Conservation (phyloP, 257 asterid genomes). For the Nyctanthes arbortristis region DNA sequence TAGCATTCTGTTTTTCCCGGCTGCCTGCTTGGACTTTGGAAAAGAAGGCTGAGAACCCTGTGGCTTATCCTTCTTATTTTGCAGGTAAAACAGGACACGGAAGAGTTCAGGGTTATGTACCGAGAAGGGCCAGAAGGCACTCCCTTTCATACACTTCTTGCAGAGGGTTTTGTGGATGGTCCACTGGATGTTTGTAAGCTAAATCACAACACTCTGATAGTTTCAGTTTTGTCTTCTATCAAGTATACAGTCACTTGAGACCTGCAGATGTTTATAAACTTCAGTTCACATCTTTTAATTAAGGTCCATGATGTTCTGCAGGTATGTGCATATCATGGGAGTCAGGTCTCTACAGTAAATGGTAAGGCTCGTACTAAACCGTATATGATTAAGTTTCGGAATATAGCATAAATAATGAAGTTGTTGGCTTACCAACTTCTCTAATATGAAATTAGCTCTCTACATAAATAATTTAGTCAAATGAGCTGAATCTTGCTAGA, state of each 20-base stretch:
- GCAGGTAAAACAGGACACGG: slow-evolving; percentile 84
- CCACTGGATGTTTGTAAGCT: slow-evolving; percentile 91
- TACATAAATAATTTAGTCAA: not conserved
- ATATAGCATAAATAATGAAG: not conserved
- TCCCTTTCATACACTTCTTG: slow-evolving; percentile 80
- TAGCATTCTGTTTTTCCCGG: not conserved
- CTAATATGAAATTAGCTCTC: not conserved
- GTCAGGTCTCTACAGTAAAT: slow-evolving; percentile 62
- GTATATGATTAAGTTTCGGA: slow-evolving; percentile 5
- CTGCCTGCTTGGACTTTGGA: not conserved
- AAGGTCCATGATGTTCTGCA: slow-evolving; percentile 30
- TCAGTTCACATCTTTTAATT: slow-evolving; percentile 6
- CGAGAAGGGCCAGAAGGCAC: slow-evolving; percentile 90
- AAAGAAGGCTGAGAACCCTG: not conserved
- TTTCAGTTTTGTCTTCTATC: slow-evolving; percentile 8
- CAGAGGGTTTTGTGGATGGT: slow-evolving; percentile 92
- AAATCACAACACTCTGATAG: slow-evolving; percentile 16
- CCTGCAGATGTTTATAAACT: not conserved
- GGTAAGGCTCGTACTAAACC: slow-evolving; percentile 42
- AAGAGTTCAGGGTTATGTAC: slow-evolving; percentile 89
- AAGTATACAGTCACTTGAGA: not conserved
- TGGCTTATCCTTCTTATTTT: slow-evolving; percentile 20
- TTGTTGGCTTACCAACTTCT: not conserved
- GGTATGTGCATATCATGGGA: slow-evolving; percentile 87
- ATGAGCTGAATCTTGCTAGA: not conserved